These are phyloP conservation scores for Podaxis pistillaris DNA, from an alignment of 768 basidiomycete genomes.

Conservation along the genomic window DNA sequence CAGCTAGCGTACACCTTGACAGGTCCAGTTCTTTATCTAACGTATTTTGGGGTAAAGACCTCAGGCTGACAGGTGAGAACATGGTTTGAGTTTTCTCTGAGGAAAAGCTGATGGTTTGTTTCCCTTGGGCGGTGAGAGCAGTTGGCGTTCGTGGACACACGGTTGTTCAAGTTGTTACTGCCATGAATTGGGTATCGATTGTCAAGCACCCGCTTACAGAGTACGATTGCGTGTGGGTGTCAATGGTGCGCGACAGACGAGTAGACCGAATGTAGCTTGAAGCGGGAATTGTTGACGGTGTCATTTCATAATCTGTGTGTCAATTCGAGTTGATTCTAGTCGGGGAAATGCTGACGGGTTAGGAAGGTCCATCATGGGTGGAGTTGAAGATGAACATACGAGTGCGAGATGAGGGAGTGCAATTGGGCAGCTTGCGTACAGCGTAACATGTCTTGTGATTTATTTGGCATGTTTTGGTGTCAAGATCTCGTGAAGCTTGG, in stretches of 20 bases:
- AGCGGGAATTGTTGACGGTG: conserved; percentile 80
- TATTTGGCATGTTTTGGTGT: conserved; percentile 49
- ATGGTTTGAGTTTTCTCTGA: neutral
- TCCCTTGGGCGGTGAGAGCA: conserved; percentile 10
- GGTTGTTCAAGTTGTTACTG: conserved; percentile 59
- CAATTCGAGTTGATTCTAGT: neutral
- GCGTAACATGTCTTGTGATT: conserved; percentile 48
- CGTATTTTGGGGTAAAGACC: conserved; percentile 31
- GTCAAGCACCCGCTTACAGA: conserved; percentile 89
- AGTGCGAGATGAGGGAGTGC: conserved; percentile 86
- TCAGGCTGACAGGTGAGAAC: neutral
- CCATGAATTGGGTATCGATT: conserved; percentile 85
- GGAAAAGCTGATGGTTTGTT: neutral
- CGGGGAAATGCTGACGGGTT: neutral
- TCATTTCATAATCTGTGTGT: conserved; percentile 75
- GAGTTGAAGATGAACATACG: conserved; percentile 68
- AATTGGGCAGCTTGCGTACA: conserved; percentile 78
- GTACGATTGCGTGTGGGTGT: conserved; percentile 54
- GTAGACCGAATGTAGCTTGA: conserved; percentile 68
- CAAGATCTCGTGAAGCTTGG: neutral
- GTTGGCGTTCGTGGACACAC: conserved; percentile 29
- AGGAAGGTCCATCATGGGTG: conserved; percentile 52
- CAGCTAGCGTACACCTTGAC: conserved; percentile 72
- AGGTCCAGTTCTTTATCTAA: conserved; percentile 52
- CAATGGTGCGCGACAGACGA: conserved; percentile 45